These are phyloP conservation scores for Oryza meridionalis DNA, from an alignment of 176 grass and related monocot species.

Conservation along the genomic window DNA sequence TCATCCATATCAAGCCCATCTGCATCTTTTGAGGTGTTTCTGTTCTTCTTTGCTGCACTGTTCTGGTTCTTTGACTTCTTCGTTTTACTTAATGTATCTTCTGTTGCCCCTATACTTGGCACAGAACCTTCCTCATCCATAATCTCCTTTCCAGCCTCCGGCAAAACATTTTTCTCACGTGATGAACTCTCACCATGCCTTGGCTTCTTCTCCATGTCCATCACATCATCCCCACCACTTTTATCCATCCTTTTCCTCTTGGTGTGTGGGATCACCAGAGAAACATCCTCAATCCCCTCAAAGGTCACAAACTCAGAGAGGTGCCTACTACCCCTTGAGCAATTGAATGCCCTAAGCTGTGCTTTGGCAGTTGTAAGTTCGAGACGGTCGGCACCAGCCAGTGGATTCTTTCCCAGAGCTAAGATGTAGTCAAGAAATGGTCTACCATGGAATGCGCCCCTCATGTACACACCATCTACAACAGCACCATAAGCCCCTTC, in stretches of 20 bases:
- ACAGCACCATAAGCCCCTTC: slow-evolving; percentile 35
- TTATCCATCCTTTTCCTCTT: slow-evolving; percentile 45
- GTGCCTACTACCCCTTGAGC: slow-evolving; percentile 51
- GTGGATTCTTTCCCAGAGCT: slow-evolving; percentile 53
- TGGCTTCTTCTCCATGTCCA: slow-evolving; percentile 34
- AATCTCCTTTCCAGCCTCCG: not conserved
- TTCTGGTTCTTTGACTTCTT: slow-evolving; percentile 21
- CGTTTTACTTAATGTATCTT: slow-evolving; percentile 33
- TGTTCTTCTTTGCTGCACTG: slow-evolving; percentile 40
- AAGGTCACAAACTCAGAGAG: slow-evolving; percentile 61
- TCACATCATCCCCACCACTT: slow-evolving; percentile 28
- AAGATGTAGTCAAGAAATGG: slow-evolving; percentile 63
- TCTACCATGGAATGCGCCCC: slow-evolving; percentile 45
- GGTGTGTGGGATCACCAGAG: not conserved
- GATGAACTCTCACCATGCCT: slow-evolving; percentile 9
- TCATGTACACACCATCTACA: slow-evolving; percentile 59
- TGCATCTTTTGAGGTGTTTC: slow-evolving; percentile 23
- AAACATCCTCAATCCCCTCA: slow-evolving; percentile 43
- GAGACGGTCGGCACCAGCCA: slow-evolving; percentile 48
- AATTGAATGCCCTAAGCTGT: slow-evolving; percentile 74
- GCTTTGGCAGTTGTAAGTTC: slow-evolving; percentile 67
- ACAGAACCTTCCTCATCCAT: slow-evolving; percentile 4
- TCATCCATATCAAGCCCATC: slow-evolving; percentile 8
- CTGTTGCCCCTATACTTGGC: not conserved
- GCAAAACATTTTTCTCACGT: slow-evolving; percentile 4